Evolutionary conservation across 371 early-diverging fungal species (phyloP).

Genomic region (Actinomortierella wolfii): DNA sequence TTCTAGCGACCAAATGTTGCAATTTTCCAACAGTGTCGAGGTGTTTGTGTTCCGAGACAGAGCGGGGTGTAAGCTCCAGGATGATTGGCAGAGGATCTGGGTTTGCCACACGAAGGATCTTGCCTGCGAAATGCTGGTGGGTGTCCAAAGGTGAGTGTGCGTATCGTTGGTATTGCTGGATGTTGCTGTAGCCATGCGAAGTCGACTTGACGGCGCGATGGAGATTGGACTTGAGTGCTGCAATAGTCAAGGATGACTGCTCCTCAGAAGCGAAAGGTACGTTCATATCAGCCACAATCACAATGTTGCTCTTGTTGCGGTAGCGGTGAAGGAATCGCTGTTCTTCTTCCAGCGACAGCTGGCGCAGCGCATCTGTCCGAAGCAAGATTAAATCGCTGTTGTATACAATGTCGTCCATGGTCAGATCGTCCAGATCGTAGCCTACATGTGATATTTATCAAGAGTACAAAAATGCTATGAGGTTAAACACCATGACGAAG

Average conservation of each 20-base stretch:
- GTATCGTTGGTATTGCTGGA: background rate
- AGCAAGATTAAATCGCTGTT: constrained; percentile 40
- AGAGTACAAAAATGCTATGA: background rate
- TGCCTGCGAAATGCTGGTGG: constrained; percentile 6
- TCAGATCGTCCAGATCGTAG: constrained; percentile 37
- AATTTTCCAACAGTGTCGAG: constrained; percentile 23
- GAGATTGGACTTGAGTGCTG: constrained; percentile 34
- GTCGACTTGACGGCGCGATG: constrained; percentile 31
- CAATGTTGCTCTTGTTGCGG: constrained; percentile 40
- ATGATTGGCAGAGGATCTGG: constrained; percentile 38
- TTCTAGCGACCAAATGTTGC: constrained; percentile 33
- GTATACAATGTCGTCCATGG: constrained; percentile 45
- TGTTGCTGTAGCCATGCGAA: constrained; percentile 33
- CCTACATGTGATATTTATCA: constrained; percentile 11
- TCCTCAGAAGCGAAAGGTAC: constrained; percentile 12
- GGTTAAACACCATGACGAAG: no score
- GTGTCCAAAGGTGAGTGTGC: no score
- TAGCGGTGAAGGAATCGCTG: constrained; percentile 42
- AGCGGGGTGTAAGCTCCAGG: constrained; percentile 15
- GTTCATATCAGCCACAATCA: constrained; percentile 37
- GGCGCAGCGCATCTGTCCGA: constrained; percentile 38
- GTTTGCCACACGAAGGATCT: constrained; percentile 38
- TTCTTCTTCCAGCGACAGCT: constrained; percentile 38
- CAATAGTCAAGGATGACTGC: constrained; percentile 12
- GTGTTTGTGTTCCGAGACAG: constrained; percentile 7